phyloP scores from a whole-genome alignment of 2,329 filamentous ascomycete species.

The Aspergillus sp. region DNA sequence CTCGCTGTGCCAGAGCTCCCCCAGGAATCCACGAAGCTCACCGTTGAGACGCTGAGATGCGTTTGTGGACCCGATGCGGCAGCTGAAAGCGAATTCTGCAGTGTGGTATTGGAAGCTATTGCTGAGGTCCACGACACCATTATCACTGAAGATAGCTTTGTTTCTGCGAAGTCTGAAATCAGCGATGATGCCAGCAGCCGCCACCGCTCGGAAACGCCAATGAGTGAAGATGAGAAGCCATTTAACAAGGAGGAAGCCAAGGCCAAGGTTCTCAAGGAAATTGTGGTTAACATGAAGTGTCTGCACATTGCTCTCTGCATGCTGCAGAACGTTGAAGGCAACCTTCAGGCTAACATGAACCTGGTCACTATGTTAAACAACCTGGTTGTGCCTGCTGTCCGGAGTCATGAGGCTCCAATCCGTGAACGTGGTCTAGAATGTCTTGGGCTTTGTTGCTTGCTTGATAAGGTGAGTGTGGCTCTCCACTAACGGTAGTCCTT shows the following conservation, averaged over 20 bases:
- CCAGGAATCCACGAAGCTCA: conserved; percentile 87
- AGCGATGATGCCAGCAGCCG: conserved; percentile 61
- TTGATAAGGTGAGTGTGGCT: conserved; percentile 65
- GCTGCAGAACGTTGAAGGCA: conserved; percentile 87
- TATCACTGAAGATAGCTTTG: conserved; percentile 78
- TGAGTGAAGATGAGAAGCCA: conserved; percentile 59
- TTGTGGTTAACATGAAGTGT: conserved; percentile 98
- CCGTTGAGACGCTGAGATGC: conserved; percentile 75
- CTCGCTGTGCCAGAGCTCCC: conserved; percentile 84
- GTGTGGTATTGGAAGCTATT: conserved; percentile 78
- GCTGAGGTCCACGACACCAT: conserved; percentile 97
- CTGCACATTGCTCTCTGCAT: conserved; percentile 97
- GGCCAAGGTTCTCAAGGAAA: conserved; percentile 71
- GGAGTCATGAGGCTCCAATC: conserved; percentile 88
- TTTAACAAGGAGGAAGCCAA: conserved; percentile 62
- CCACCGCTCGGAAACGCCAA: conserved; percentile 43
- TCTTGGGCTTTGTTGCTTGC: conserved; percentile 83
- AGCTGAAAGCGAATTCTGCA: conserved; percentile 51
- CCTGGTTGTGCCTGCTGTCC: conserved; percentile 89
- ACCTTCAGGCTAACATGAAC: conserved; percentile 83
- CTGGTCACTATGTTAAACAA: conserved; percentile 99
- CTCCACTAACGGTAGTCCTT: neutral
- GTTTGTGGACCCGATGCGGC: conserved; percentile 67
- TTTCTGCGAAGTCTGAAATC: conserved; percentile 85
- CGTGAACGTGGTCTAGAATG: conserved; percentile 87